Conservation (phyloP, 192 early-diverging fungal species). For the Linnemannia hyalina region DNA sequence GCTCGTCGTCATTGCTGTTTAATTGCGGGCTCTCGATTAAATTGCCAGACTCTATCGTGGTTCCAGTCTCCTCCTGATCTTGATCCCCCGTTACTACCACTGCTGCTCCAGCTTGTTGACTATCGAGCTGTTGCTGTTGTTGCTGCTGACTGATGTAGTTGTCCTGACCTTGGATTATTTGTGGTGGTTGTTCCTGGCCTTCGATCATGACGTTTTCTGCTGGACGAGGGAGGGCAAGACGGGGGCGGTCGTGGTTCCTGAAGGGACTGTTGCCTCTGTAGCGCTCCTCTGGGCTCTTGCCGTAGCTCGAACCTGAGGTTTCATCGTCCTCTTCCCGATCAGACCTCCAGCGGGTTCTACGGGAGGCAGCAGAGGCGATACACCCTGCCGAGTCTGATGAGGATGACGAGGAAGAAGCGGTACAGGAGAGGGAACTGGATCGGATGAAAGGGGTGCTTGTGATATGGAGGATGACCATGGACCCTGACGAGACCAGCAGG, state of each 20-base stretch:
- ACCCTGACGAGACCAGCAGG: constrained; percentile 47
- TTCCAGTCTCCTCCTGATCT: constrained; percentile 4
- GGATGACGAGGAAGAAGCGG: constrained; percentile 17
- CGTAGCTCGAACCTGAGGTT: neutral
- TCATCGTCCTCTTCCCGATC: constrained; percentile 7
- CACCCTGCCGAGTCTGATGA: constrained; percentile 23
- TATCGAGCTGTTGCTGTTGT: constrained; percentile 8
- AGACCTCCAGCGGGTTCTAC: constrained; percentile 21
- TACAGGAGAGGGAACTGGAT: constrained; percentile 31
- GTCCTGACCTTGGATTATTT: neutral
- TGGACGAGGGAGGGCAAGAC: constrained; percentile 37
- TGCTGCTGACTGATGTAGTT: neutral
- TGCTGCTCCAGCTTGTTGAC: neutral
- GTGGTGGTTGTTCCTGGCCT: constrained; percentile 5
- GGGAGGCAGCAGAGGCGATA: neutral
- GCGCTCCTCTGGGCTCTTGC: neutral
- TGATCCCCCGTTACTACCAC: neutral
- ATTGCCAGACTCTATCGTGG: neutral
- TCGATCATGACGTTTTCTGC: constrained; percentile 18
- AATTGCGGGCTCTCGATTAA: constrained; percentile 13
- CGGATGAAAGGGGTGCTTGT: constrained; percentile 20
- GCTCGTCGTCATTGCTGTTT: neutral
- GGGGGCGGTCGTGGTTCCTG: constrained; percentile 42
- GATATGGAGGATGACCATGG: constrained; percentile 49
- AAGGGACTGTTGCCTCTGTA: constrained; percentile 6